Conservation (phyloP, 257 asterid species). For the Capsicum chinense region DNA sequence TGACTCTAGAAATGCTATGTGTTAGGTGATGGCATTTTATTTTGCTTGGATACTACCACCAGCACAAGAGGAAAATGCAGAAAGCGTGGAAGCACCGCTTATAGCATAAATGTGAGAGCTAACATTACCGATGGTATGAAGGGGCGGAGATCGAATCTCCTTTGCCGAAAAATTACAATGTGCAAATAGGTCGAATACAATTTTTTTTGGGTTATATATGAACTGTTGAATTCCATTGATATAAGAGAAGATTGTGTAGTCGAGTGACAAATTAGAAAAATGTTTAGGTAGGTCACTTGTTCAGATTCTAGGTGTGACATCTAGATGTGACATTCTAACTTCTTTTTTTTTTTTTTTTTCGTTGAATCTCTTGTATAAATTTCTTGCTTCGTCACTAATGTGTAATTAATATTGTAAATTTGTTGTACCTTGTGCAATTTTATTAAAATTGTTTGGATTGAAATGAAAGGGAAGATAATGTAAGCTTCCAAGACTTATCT, state of each 20-base stretch:
- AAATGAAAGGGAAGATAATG: neutral
- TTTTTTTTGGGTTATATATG: neutral
- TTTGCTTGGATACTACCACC: slow-evolving; percentile 65
- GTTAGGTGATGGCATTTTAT: slow-evolving; percentile 62
- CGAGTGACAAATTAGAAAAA: neutral
- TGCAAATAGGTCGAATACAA: neutral
- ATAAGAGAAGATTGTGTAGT: neutral
- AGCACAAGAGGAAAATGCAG: slow-evolving; percentile 44
- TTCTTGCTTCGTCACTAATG: neutral
- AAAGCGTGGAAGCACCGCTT: slow-evolving; percentile 68
- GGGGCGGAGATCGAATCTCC: neutral
- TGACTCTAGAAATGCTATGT: neutral
- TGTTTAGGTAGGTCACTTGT: too few species aligned
- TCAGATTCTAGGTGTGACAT: neutral
- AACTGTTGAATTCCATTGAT: neutral
- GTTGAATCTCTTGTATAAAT: neutral
- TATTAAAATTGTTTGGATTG: neutral
- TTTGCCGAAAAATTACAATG: neutral
- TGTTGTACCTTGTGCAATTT: neutral
- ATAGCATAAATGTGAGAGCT: slow-evolving; percentile 42
- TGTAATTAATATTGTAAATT: neutral
- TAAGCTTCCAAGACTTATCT: neutral
- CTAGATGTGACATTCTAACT: neutral
- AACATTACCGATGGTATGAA: neutral
- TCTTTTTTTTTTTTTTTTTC: neutral